Base-by-base conservation (phyloP, 306 rosid species). In the Quercus parvula region DNA sequence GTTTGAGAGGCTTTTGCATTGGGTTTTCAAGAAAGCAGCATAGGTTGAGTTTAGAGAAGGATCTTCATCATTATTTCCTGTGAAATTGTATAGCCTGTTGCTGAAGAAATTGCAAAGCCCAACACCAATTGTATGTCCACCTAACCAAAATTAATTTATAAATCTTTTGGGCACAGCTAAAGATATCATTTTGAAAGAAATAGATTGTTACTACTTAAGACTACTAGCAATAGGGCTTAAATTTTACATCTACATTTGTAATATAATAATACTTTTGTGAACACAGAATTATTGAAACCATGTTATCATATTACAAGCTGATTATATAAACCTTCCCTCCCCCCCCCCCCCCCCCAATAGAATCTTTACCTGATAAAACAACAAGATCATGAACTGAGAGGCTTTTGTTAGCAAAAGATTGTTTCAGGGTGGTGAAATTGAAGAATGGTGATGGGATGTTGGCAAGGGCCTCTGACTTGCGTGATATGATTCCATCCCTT, bases 31-130 rank as follows among this genome's bases (percentile, higher is more conserved):
- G 57, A 71, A 64, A 0, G 15, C 3, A 0, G 87, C 89, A 14
- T 83, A 83, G 8, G 71, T 78, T 0, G 92, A 25, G 61, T 90
- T 11, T 69, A 90, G 14, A 17, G 90, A 83, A 30, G 92, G 90
- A 70, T 90, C 94, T 73, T 86, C 87, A 70, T 90, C 92, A 10
- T 89, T 89, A 71, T 81, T 88, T 72, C 92, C 87, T 1, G 81
- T 90, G 82, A 88, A 88, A 80, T 90, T 88, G 87, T 71, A 90
- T 4, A 88, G 88, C 73, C 94, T 85, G 11, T 25, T 74, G 0
- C 49, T 15, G 71, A 28, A 35, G 10, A 75, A 56, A 0, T 10
- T 76, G 19, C 89, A 88, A 8, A 58, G 87, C 27, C 89, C 78
- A 24, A 24, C 82, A 54, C 91, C 91, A n/a, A 88, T 76, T 41